phyloP scores from a whole-genome alignment of 2,329 filamentous ascomycete species.

The Aspergillus candidus region DNA sequence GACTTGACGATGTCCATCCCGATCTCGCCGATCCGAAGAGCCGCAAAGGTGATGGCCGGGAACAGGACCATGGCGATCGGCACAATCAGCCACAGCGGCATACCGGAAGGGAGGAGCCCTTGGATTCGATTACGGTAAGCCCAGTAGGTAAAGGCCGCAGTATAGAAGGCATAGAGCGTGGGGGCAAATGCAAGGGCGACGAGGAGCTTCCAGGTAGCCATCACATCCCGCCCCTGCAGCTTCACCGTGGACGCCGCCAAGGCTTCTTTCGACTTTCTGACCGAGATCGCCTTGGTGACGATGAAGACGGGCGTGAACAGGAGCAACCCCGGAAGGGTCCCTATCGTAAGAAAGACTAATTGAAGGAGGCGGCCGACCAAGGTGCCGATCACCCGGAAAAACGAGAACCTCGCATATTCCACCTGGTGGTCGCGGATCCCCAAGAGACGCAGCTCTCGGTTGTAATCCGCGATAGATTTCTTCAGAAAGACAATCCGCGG shows the following conservation, averaged over 20 bases:
- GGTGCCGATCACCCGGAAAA: conserved; percentile 66
- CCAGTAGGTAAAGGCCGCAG: conserved; percentile 65
- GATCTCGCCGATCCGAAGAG: conserved; percentile 91
- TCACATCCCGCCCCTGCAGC: conserved; percentile 79
- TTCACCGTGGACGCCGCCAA: conserved; percentile 83
- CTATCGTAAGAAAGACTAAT: conserved; percentile 67
- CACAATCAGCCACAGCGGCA: conserved; percentile 73
- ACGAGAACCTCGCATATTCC: conserved; percentile 79
- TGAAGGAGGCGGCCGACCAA: conserved; percentile 77
- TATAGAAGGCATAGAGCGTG: conserved; percentile 75
- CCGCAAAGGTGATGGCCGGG: conserved; percentile 83
- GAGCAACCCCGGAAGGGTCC: conserved; percentile 76
- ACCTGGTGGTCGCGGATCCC: conserved; percentile 92
- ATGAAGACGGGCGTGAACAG: conserved; percentile 88
- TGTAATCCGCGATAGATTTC: conserved; percentile 74
- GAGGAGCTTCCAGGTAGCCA: conserved; percentile 89
- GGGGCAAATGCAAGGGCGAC: conserved; percentile 81
- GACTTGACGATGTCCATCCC: conserved; percentile 99
- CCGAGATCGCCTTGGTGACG: conserved; percentile 73
- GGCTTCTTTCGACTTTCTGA: conserved; percentile 74
- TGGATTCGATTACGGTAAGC: conserved; percentile 75
- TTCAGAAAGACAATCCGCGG: conserved; percentile 71
- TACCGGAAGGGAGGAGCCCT: conserved; percentile 72
- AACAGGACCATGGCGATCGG: conserved; percentile 72
- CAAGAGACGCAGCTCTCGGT: conserved; percentile 75